A percentile compares a stretch with the other conserved stretches of the same genome.
phyloP scores from a whole-genome alignment of 2,329 filamentous ascomycete genomes.

The Chrysosporium queenslandicum region DNA sequence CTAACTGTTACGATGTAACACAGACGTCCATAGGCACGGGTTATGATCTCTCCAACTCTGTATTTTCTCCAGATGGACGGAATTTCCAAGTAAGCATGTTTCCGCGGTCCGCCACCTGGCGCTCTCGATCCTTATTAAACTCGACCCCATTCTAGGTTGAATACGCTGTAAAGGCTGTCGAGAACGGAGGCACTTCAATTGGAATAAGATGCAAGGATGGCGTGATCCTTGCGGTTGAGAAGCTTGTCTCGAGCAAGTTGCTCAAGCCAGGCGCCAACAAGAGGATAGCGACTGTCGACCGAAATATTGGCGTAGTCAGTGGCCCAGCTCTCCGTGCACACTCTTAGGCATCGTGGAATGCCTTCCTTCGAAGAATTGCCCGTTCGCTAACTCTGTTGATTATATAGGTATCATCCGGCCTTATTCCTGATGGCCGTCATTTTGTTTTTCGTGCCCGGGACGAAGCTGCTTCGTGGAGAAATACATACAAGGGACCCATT shows the following conservation, averaged over 20 bases:
- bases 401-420: constrained; percentile 74
- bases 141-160: constrained; percentile 51
- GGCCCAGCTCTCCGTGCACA: neutral
- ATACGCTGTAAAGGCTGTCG: constrained; percentile 96
- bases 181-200: constrained; percentile 92
- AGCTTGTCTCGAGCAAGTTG: constrained; percentile 90
- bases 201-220: constrained; percentile 97
- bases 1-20: neutral
- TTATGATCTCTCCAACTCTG: constrained; percentile 98
- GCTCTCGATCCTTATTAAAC: neutral
- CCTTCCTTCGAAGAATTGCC: too few species aligned
- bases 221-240: constrained; percentile 91
- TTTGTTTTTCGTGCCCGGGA: constrained; percentile 90
- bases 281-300: constrained; percentile 88
- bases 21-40: constrained; percentile 99
- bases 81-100: constrained; percentile 72
- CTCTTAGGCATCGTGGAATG: too few species aligned
- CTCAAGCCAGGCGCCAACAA: constrained; percentile 94
- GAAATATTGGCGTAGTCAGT: constrained; percentile 84
- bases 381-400: neutral
- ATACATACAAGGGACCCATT: constrained; percentile 90
- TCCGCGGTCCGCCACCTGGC: neutral
- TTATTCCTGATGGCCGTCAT: constrained; percentile 89
- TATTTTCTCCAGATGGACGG: constrained; percentile 96
- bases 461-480: constrained; percentile 83